Conservation (phyloP, 148 eudicot genomes). For the Rhododendron mucronatum region DNA sequence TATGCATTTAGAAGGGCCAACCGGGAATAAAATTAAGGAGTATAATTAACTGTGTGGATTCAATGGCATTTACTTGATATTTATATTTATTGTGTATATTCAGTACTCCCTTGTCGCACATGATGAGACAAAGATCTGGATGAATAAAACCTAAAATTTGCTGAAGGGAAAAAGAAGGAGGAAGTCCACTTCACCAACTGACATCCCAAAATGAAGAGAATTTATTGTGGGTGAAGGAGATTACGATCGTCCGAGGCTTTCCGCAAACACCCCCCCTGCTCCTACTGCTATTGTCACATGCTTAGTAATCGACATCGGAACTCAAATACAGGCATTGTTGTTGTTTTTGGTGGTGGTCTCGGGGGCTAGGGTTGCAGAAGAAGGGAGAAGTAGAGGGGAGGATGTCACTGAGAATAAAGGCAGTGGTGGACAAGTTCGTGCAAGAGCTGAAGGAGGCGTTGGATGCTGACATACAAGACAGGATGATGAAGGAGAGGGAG, state of each 20-base stretch:
- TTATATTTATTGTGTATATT: not conserved
- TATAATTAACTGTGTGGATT: too few species aligned
- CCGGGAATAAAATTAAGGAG: too few species aligned
- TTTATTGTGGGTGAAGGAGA: not conserved
- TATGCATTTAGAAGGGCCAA: too few species aligned
- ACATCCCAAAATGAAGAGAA: not conserved
- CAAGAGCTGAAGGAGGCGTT: constrained; percentile 90
- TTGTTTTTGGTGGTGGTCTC: not conserved
- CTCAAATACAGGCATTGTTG: not conserved
- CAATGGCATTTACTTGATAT: too few species aligned
- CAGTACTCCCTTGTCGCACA: not conserved
- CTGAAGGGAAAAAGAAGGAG: not conserved
- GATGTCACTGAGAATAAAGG: constrained; percentile 83
- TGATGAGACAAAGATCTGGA: not conserved
- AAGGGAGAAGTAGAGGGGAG: not conserved
- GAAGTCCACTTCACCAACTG: not conserved
- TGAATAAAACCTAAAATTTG: not conserved
- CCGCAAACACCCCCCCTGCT: not conserved
- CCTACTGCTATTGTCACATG: not conserved
- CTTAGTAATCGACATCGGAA: not conserved
- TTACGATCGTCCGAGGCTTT: not conserved
- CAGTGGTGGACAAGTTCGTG: constrained; percentile 91
- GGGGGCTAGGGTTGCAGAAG: not conserved
- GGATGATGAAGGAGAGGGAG: constrained; percentile 98
- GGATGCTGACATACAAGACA: constrained; percentile 89